phyloP scores from a whole-genome alignment of 2,329 filamentous ascomycete genomes.

The Hawksworthiomyces lignivorus region DNA sequence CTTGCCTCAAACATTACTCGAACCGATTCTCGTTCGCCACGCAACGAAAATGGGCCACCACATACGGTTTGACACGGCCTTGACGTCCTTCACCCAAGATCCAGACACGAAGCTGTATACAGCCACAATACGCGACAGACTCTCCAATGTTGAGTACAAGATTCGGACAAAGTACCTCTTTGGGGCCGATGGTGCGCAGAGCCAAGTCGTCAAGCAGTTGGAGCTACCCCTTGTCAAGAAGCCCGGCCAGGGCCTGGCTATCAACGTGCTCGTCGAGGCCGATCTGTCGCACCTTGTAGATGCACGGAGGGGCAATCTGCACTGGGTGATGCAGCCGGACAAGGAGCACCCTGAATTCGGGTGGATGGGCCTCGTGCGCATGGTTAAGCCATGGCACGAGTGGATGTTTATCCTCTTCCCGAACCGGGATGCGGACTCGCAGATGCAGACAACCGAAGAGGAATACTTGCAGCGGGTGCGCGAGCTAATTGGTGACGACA shows the following conservation, averaged over 20 bases:
- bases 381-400: conserved; percentile 58
- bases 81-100: conserved; percentile 25
- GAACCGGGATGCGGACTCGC: conserved; percentile 38
- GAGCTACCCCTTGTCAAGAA: conserved; percentile 26
- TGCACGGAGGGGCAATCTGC: conserved; percentile 48
- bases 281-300: conserved; percentile 44
- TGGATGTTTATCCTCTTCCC: conserved; percentile 53
- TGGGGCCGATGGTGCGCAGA: conserved; percentile 46
- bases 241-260: conserved; percentile 28
- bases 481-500: conserved; percentile 48
- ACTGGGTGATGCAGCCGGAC: conserved; percentile 52
- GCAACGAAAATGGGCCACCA: conserved; percentile 33
- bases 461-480: conserved; percentile 27
- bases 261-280: conserved; percentile 32
- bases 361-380: conserved; percentile 42
- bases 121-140: conserved; percentile 18
- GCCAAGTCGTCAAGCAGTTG: conserved; percentile 29
- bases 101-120: conserved; percentile 23
- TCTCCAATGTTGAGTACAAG: conserved; percentile 21
- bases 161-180: conserved; percentile 50
- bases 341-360: conserved; percentile 42
- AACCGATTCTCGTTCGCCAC: conserved; percentile 36
- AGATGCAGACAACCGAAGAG: neutral
- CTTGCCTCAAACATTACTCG: conserved; percentile 40
- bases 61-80: conserved; percentile 33